Conservation (phyloP, 2,329 filamentous ascomycete species). For the Calonectria fujianensis region DNA sequence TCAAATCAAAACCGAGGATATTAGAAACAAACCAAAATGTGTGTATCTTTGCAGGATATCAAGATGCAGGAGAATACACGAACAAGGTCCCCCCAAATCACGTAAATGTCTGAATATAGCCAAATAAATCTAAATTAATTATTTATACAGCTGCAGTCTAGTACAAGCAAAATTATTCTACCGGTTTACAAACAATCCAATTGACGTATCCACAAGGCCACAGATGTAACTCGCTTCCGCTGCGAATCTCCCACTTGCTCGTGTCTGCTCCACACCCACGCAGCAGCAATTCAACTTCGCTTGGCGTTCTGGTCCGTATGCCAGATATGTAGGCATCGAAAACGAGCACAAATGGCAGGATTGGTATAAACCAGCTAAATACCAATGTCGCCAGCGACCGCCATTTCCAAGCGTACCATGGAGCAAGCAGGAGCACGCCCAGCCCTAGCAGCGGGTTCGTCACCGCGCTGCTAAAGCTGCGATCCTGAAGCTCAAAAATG, state of each 20-base stretch:
- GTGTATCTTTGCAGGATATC: background rate
- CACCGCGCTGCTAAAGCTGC: slow-evolving; percentile 5
- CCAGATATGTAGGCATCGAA: slow-evolving; percentile 11
- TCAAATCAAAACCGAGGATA: background rate
- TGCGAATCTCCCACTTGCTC: slow-evolving; percentile 14
- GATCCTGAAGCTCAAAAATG: slow-evolving; percentile 15
- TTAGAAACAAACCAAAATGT: too few species aligned
- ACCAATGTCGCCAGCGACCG: background rate
- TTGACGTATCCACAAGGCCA: slow-evolving; percentile 4
- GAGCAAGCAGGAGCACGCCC: background rate
- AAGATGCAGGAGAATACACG: background rate
- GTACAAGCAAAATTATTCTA: background rate
- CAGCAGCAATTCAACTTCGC: background rate
- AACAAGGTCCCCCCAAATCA: background rate
- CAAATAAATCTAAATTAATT: background rate
- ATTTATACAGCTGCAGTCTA: background rate
- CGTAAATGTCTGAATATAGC: fast-evolving
- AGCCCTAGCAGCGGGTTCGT: slow-evolving; percentile 7
- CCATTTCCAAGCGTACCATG: slow-evolving; percentile 21
- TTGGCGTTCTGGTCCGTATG: background rate
- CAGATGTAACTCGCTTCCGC: slow-evolving; percentile 6
- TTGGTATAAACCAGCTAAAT: slow-evolving; percentile 20
- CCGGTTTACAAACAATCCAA: slow-evolving; percentile 7
- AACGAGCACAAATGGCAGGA: slow-evolving; percentile 14
- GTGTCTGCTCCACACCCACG: slow-evolving; percentile 13